Base-by-base conservation (phyloP, 495 filamentous ascomycete genomes). In the Elasticomyces elasticus region DNA sequence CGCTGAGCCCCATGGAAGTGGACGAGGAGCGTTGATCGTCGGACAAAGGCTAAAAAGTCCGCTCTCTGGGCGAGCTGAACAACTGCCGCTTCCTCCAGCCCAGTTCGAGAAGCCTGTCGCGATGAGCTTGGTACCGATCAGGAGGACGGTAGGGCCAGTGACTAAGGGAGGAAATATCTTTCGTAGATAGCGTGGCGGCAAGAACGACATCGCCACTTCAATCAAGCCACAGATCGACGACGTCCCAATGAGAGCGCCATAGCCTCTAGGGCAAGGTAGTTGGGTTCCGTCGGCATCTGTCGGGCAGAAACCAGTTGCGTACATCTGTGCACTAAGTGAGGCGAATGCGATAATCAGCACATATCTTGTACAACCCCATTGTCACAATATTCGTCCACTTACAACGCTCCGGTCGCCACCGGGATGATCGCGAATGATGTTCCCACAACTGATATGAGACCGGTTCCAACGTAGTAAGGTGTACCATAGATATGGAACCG, bases 371-470 rank as follows among this genome's bases (percentile, higher is more conserved):
- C n/a, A n/a, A n/a, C n/a, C n/a, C n/a, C n/a, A n/a, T n/a, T n/a
- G n/a, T n/a, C n/a, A n/a, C n/a, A n/a, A n/a, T n/a, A n/a, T n/a
- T n/a, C n/a, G n/a, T n/a, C n/a, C n/a, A n/a, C n/a, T n/a, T n/a
- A n/a, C n/a, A 95, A 82, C 0, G 82, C 85, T 22, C 86, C 86
- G 6, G 77, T 75, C 10, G 88, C 86, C 17, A 95, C 82, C 6
- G 89, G 87, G 57, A 96, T 92, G 45, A 88, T 86, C 19, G 88
- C 76, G 67, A 95, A 95, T 0, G 84, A 89, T 24, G 86, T 86
- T 44, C 88, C 88, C 17, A 94, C 86, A n/a, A 95, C 88, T 1
- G 86, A 90, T 52, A 95, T 86, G 42, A 95, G 68, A 1, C 90
- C 90, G 0, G 90, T 95, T 31, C 90, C 89, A 58, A 95, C 68